Evolutionary conservation across 129 eudicot species (phyloP).

Genomic region (Calendula officinalis): DNA sequence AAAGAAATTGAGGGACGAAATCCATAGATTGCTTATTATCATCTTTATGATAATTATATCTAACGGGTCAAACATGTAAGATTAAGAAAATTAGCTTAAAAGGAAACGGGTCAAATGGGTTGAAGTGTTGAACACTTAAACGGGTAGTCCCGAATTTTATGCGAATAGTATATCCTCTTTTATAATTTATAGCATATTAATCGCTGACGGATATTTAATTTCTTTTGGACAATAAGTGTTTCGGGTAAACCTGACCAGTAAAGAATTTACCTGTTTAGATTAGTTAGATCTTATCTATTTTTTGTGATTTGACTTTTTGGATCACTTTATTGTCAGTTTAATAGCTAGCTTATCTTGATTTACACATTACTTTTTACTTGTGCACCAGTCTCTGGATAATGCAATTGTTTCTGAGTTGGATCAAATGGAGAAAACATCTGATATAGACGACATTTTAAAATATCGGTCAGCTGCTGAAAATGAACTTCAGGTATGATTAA

Average conservation of each 20-base stretch:
- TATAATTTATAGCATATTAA: no score
- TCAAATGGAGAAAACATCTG: conserved; percentile 81
- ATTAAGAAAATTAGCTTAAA: no score
- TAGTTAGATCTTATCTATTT: conserved; percentile 1
- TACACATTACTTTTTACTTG: conserved; percentile 13
- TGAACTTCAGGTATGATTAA: conserved; percentile 70
- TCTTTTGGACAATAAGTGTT: not conserved
- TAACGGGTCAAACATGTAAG: no score
- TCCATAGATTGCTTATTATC: no score
- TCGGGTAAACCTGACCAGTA: not conserved
- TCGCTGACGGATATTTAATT: not conserved
- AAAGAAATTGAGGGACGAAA: no score
- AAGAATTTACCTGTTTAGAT: not conserved
- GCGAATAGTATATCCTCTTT: no score
- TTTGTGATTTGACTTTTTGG: not conserved
- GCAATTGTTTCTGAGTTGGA: conserved; percentile 67
- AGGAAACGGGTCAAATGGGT: no score
- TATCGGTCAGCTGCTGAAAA: conserved; percentile 83
- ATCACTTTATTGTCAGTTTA: not conserved
- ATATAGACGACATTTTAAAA: conserved; percentile 74
- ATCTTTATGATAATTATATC: no score
- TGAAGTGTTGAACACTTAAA: conserved; percentile 13
- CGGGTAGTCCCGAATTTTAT: no score
- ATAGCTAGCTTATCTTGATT: conserved; percentile 5
- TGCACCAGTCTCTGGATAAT: conserved; percentile 60